These are phyloP conservation scores for Lachancea fermentati DNA, from an alignment of 805 yeast species.

Conservation along the genomic window DNA sequence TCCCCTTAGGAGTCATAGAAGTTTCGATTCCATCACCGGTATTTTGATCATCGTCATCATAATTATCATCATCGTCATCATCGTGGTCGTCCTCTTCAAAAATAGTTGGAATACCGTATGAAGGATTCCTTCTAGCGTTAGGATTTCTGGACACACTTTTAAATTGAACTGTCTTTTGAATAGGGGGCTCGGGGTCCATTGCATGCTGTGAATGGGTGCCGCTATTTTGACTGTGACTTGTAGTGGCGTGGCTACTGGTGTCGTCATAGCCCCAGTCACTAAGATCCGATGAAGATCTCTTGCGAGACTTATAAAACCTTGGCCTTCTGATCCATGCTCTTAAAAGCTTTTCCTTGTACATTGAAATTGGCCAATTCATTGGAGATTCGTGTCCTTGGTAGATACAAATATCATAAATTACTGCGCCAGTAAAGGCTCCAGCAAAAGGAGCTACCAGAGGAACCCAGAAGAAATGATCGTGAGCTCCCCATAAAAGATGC, in stretches of 20 bases:
- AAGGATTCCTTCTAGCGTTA: constrained; percentile 11
- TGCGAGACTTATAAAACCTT: constrained; percentile 25
- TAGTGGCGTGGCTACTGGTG: constrained; percentile 2
- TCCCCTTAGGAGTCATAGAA: not conserved
- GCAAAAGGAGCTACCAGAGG: constrained; percentile 46
- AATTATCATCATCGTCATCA: constrained; percentile 12
- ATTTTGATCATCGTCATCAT: constrained; percentile 5
- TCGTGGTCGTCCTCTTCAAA: constrained; percentile 24
- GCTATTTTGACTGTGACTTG: constrained; percentile 1
- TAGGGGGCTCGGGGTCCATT: constrained; percentile 6
- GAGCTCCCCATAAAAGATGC: constrained; percentile 34
- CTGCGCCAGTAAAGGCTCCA: constrained; percentile 45
- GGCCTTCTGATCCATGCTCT: constrained; percentile 30
- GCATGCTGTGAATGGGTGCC: constrained; percentile 1
- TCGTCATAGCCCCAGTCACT: constrained; percentile 20
- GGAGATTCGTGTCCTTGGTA: constrained; percentile 51
- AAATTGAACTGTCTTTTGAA: constrained; percentile 25
- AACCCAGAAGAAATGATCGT: constrained; percentile 47
- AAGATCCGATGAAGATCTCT: constrained; percentile 23
- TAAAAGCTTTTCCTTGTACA: constrained; percentile 18
- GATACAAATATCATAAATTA: constrained; percentile 45
- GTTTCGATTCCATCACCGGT: constrained; percentile 5
- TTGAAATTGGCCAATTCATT: constrained; percentile 38
- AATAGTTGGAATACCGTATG: constrained; percentile 30
- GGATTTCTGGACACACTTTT: constrained; percentile 18